phyloP scores from a whole-genome alignment of 1,284 basidiomycete genomes.

The Ceratobasidium sp. region DNA sequence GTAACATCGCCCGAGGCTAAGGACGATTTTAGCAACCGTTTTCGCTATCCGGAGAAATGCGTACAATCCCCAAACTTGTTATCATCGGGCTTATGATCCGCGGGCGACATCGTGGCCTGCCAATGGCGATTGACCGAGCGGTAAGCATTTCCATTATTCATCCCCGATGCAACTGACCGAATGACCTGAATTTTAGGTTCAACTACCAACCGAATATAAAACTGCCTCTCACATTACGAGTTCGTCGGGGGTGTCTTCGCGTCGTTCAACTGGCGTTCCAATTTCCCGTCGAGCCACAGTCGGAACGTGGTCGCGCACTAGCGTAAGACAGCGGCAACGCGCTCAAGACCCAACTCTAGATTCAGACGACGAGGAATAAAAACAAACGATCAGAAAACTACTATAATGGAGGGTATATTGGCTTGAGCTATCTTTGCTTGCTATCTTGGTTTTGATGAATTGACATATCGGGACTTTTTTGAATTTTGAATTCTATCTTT shows the following conservation, averaged over 20 bases:
- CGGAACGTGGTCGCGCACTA: conserved; percentile 13
- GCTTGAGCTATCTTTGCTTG: neutral
- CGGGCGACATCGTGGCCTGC: conserved; percentile 25
- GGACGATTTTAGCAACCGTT: conserved; percentile 22
- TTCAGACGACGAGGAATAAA: conserved; percentile 21
- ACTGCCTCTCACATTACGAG: conserved; percentile 16
- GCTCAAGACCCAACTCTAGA: conserved; percentile 31
- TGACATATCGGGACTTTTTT: neutral
- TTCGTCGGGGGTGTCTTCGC: conserved; percentile 19
- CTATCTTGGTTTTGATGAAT: neutral
- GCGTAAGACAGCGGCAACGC: conserved; percentile 20
- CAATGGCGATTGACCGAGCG: conserved; percentile 29
- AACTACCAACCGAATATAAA: conserved; percentile 34
- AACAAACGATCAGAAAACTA: too few species aligned
- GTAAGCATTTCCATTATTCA: conserved; percentile 1
- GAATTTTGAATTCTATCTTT: neutral
- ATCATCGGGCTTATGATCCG: conserved; percentile 35
- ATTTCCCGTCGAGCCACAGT: conserved; percentile 25
- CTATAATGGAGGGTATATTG: neutral
- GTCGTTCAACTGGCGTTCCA: conserved; percentile 8
- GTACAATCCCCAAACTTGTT: conserved; percentile 24
- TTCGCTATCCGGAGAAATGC: conserved; percentile 26
- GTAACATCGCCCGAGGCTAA: neutral
- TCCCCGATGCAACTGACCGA: neutral
- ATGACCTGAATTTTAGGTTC: too few species aligned